A percentile compares a stretch with the other conserved stretches of the same genome.
Conservation (phyloP, 202 grass and related monocot species). For the Digitaria exilis region DNA sequence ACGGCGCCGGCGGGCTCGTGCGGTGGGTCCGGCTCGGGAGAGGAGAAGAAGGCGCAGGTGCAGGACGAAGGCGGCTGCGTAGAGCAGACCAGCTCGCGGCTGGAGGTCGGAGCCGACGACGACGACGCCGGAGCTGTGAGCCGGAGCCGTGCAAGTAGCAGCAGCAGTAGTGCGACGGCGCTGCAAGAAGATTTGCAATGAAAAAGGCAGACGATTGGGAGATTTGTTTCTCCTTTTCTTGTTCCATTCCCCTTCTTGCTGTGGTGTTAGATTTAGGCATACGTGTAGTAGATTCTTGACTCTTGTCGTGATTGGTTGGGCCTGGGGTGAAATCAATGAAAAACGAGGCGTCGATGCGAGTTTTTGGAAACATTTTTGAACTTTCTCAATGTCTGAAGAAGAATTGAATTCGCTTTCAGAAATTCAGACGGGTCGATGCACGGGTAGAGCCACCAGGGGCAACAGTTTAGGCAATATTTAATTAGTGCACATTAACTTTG, state of each 20-base stretch:
- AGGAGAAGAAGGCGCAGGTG: too few species aligned
- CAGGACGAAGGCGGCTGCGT: background rate
- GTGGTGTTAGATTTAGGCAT: conserved; percentile 38
- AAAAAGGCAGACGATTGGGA: conserved; percentile 17
- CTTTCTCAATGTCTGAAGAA: background rate
- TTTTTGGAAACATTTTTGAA: conserved; percentile 11
- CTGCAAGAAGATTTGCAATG: conserved; percentile 42
- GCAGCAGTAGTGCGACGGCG: conserved; percentile 23
- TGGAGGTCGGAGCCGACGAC: background rate
- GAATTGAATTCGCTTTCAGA: background rate
- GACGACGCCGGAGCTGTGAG: background rate
- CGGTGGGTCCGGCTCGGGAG: too few species aligned
- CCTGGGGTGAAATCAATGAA: conserved; percentile 22
- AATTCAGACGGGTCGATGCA: conserved; percentile 9
- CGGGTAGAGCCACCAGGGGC: background rate
- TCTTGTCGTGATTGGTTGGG: conserved; percentile 55
- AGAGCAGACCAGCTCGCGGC: conserved; percentile 22
- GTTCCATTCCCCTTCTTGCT: background rate
- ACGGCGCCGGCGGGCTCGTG: background rate
- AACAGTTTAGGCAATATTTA: background rate
- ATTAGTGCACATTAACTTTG: background rate
- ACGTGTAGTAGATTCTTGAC: conserved; percentile 53
- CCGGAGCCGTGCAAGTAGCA: conserved; percentile 24
- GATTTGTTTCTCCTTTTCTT: background rate
- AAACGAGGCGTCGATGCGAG: background rate